A percentile compares a stretch with the other conserved stretches of the same genome.
Evolutionary conservation across 2,329 filamentous ascomycete species (phyloP).

Genomic region (Pseudomassariella vexata): DNA sequence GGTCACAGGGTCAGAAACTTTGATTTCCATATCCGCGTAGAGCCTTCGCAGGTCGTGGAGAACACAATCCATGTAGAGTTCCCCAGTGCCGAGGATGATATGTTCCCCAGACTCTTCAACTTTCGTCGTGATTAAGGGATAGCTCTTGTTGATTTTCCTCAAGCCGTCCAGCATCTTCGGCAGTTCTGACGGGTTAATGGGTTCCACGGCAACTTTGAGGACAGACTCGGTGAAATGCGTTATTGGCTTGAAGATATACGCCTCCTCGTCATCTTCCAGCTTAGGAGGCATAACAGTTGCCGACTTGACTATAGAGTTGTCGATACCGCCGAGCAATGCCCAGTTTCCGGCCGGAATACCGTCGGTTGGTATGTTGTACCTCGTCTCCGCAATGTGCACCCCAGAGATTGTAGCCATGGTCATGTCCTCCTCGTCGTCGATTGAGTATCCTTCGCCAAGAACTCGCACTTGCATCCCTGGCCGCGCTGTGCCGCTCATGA

Average conservation of each 20-base stretch:
- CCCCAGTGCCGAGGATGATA: slow-evolving; percentile 88
- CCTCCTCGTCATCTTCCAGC: slow-evolving; percentile 81
- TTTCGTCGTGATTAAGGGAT: slow-evolving; percentile 91
- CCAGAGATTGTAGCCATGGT: slow-evolving; percentile 75
- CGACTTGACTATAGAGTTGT: slow-evolving; percentile 97
- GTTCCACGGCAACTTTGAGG: slow-evolving; percentile 95
- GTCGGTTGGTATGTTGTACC: slow-evolving; percentile 87
- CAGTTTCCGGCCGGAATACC: slow-evolving; percentile 92
- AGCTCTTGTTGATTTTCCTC: slow-evolving; percentile 96
- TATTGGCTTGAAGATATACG: slow-evolving; percentile 90
- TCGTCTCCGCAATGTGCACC: slow-evolving; percentile 85
- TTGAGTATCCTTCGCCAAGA: slow-evolving; percentile 88
- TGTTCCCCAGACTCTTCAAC: slow-evolving; percentile 98
- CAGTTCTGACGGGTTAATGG: slow-evolving; percentile 94
- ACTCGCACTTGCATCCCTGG: slow-evolving; percentile 82
- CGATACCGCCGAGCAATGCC: slow-evolving; percentile 85
- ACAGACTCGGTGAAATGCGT: slow-evolving; percentile 96
- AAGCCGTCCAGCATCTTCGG: slow-evolving; percentile 98
- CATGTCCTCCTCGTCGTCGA: slow-evolving; percentile 98
- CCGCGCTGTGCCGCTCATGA: slow-evolving; percentile 84
- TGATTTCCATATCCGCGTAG: slow-evolving; percentile 99
- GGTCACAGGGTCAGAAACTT: slow-evolving; percentile 95
- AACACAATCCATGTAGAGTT: slow-evolving; percentile 99
- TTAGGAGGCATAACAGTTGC: slow-evolving; percentile 81
- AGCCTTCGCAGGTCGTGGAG: slow-evolving; percentile 85